Evolutionary conservation across 1,284 basidiomycete species (phyloP).

Genomic region (Cutaneotrichosporon cutaneum): DNA sequence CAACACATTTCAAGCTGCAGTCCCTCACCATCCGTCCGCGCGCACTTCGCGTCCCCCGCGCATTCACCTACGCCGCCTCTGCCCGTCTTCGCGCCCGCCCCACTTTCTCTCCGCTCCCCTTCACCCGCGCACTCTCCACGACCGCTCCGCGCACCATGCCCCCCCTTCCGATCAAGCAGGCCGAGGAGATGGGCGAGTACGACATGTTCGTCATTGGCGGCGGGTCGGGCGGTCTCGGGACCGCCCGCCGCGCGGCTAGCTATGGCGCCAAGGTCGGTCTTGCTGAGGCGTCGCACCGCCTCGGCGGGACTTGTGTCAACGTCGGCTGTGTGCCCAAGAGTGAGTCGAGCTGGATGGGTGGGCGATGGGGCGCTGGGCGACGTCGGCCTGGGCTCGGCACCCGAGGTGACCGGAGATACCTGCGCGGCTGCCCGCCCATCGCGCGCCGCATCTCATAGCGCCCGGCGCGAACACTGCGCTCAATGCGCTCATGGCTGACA

Average conservation of each 20-base stretch:
- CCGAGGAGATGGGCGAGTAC: conserved; percentile 45
- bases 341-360: conserved; percentile 14
- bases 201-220: conserved; percentile 52
- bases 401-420: no score
- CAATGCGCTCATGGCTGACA: conserved; percentile 2
- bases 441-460: not conserved
- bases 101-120: not conserved
- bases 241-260: conserved; percentile 69
- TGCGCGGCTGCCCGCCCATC: not conserved
- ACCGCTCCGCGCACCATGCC: conserved; percentile 43
- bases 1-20: conserved; percentile 8
- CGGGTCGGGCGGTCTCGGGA: conserved; percentile 53
- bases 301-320: conserved; percentile 96
- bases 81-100: not conserved
- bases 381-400: no score
- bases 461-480: not conserved
- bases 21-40: conserved; percentile 9
- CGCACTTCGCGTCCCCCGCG: conserved; percentile 3
- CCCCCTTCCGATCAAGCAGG: conserved; percentile 44
- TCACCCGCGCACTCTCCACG: conserved; percentile 27
- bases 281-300: conserved; percentile 71
- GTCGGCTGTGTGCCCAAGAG: conserved; percentile 52
- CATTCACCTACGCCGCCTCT: not conserved
- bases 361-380: no score
- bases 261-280: conserved; percentile 94